These are phyloP conservation scores for Aspergillus mulundensis DNA, from an alignment of 495 filamentous ascomycete genomes.

Conservation along the genomic window DNA sequence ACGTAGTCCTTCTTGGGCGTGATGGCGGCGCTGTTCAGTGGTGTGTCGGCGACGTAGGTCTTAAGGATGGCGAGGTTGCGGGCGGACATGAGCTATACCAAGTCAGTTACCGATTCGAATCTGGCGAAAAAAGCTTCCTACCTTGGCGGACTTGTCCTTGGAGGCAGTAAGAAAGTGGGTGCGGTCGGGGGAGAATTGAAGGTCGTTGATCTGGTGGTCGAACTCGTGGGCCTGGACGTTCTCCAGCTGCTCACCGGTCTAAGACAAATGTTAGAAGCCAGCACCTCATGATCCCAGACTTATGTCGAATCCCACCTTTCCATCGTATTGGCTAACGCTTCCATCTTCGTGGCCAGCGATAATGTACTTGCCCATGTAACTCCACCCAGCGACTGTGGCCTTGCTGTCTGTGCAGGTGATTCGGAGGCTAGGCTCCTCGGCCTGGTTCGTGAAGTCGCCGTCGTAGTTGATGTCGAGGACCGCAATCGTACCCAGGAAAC, in stretches of 20 bases:
- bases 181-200: slow-evolving; percentile 90
- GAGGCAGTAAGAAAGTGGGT: slow-evolving; percentile 97
- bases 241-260: slow-evolving; percentile 78
- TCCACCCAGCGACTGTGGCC: slow-evolving; percentile 95
- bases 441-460: slow-evolving; percentile 58
- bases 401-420: slow-evolving; percentile 94
- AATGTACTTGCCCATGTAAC: slow-evolving; percentile 87
- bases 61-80: slow-evolving; percentile 87
- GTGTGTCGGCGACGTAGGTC: slow-evolving; percentile 89
- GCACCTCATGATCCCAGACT: background rate
- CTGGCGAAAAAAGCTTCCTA: slow-evolving; percentile 29
- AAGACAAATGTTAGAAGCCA: slow-evolving; percentile 11
- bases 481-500: slow-evolving; percentile 86
- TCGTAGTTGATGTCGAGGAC: slow-evolving; percentile 82
- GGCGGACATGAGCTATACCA: slow-evolving; percentile 65
- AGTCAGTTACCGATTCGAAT: slow-evolving; percentile 11
- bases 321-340: slow-evolving; percentile 89
- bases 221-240: slow-evolving; percentile 78
- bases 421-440: slow-evolving; percentile 69
- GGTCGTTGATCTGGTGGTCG: slow-evolving; percentile 80
- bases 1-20: slow-evolving; percentile 95
- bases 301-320: slow-evolving; percentile 58
- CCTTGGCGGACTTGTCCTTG: slow-evolving; percentile 96
- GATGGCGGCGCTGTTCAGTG: slow-evolving; percentile 89
- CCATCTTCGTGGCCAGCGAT: slow-evolving; percentile 97